phyloP scores from a whole-genome alignment of 352 stramenopile genomes.

The Plasmopara halstedii region DNA sequence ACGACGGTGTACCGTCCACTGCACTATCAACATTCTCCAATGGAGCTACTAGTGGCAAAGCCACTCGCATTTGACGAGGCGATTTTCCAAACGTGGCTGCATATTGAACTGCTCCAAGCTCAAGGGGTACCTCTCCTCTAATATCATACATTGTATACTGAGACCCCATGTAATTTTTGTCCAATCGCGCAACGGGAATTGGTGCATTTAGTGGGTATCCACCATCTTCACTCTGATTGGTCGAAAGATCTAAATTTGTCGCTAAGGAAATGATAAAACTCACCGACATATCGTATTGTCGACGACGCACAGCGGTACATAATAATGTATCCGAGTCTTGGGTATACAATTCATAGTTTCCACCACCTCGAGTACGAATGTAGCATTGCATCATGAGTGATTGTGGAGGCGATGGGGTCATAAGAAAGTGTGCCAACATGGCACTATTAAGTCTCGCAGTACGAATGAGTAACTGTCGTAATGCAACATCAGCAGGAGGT shows the following conservation, averaged over 20 bases:
- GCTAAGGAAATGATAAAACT: slow-evolving; percentile 67
- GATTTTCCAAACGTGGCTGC: slow-evolving; percentile 80
- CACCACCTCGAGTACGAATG: slow-evolving; percentile 71
- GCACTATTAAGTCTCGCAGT: slow-evolving; percentile 47
- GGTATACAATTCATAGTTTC: slow-evolving; percentile 83
- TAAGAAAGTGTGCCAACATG: slow-evolving; percentile 52
- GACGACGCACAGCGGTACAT: slow-evolving; percentile 65
- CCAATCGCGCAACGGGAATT: slow-evolving; percentile 59
- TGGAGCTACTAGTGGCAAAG: slow-evolving; percentile 45
- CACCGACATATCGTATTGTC: slow-evolving; percentile 85
- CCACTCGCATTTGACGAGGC: slow-evolving; percentile 80
- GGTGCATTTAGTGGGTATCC: slow-evolving; percentile 14
- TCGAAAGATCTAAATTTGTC: slow-evolving; percentile 35
- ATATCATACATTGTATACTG: slow-evolving; percentile 84
- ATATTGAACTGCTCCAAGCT: slow-evolving; percentile 81
- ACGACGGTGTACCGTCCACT: slow-evolving; percentile 35
- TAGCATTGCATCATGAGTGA: slow-evolving; percentile 83
- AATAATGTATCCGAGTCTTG: slow-evolving; percentile 72
- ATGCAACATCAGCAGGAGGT: slow-evolving; percentile 56
- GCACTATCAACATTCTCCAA: slow-evolving; percentile 36
- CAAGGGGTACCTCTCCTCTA: slow-evolving; percentile 36
- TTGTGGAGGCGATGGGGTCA: slow-evolving; percentile 44
- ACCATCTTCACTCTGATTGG: slow-evolving; percentile 11
- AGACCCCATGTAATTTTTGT: slow-evolving; percentile 86
- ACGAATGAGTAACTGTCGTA: slow-evolving; percentile 49